Evolutionary conservation across 345 rosid species (phyloP).

Genomic region (Arabidopsis suecica): DNA sequence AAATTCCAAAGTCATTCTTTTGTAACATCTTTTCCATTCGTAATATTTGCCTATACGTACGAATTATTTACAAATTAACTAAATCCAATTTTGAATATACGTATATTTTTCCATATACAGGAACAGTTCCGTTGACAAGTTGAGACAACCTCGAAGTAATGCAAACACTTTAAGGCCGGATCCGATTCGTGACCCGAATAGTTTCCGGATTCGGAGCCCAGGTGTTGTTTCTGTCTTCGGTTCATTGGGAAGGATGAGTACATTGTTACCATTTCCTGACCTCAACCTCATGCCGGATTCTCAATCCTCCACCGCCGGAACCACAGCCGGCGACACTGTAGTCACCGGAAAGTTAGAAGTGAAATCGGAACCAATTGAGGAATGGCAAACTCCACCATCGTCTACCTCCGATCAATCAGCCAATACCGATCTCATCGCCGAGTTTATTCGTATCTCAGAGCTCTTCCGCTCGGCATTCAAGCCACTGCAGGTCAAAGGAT

Average conservation of each 20-base stretch:
- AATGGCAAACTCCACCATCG: slow-evolving; percentile 16
- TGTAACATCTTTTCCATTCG: neutral
- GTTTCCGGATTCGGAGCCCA: slow-evolving; percentile 4
- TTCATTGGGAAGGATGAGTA: slow-evolving; percentile 52
- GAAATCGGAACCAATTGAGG: slow-evolving; percentile 62
- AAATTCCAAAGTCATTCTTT: neutral
- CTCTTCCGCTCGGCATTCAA: slow-evolving; percentile 67
- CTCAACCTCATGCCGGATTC: slow-evolving; percentile 56
- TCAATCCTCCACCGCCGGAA: slow-evolving; percentile 33
- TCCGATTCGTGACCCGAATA: slow-evolving; percentile 7
- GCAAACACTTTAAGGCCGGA: slow-evolving; percentile 1
- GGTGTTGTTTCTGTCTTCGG: neutral
- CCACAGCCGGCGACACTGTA: slow-evolving; percentile 11
- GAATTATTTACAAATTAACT: neutral
- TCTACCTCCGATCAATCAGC: slow-evolving; percentile 17
- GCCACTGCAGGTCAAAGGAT: slow-evolving; percentile 44
- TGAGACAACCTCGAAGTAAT: neutral
- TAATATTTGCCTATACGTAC: neutral
- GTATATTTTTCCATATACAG: neutral
- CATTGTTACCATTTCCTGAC: slow-evolving; percentile 66
- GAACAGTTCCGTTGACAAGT: neutral
- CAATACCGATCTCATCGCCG: slow-evolving; percentile 53
- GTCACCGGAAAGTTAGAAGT: slow-evolving; percentile 48
- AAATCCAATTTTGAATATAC: neutral
- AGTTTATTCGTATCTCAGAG: slow-evolving; percentile 59